Base-by-base conservation (phyloP, 176 grass and related monocot species). In the Rhipidocladum racemiflorum region DNA sequence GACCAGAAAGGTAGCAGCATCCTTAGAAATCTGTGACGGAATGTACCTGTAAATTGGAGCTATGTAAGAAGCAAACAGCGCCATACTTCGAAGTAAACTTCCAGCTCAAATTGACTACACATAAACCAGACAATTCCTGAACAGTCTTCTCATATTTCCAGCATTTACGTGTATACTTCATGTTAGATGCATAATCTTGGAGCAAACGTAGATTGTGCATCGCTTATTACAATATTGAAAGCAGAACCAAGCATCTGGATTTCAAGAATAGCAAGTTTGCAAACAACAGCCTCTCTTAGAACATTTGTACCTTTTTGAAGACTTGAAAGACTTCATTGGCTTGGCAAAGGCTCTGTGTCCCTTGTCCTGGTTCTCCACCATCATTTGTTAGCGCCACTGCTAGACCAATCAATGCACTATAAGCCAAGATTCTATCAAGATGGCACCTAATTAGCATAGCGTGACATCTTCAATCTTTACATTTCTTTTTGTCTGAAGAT, bases 1-100 rank as follows among this genome's bases (percentile, higher is more conserved):
- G 92, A 99, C 96, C 96, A 99, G 89, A 99, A 95, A 84, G 96
- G 96, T 61, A 99, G 87, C 57, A 99, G 82, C 92, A 99, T 95
- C 75, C 96, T 94, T 76, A 93, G 55, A 90, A 99, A 88, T 75
- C 69, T 99, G 79, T 95, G 85, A 78, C 92, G 86, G 81, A 95
- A 83, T 61, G 92, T 77, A 90, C 96, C 96, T 99, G 83, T 44
- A 85, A 63, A 73, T 61, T 49, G 59, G 60, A 85, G 28, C 16
- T 17, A 64, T 14, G 68, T 81, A 83, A 92, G 80, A 60, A 83
- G 66, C 63, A 83, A 75, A 82, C 71, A 16, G 13, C 55, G 84
- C 43, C 29, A 81, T 56, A 21, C 13, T 40, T n/a, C 13, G 7
- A 82, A 68, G 16, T 43, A 85, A 70, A 44, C 54, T 70, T 43